phyloP scores from a whole-genome alignment of 2,329 filamentous ascomycete species.

The Nothophoma quercina region DNA sequence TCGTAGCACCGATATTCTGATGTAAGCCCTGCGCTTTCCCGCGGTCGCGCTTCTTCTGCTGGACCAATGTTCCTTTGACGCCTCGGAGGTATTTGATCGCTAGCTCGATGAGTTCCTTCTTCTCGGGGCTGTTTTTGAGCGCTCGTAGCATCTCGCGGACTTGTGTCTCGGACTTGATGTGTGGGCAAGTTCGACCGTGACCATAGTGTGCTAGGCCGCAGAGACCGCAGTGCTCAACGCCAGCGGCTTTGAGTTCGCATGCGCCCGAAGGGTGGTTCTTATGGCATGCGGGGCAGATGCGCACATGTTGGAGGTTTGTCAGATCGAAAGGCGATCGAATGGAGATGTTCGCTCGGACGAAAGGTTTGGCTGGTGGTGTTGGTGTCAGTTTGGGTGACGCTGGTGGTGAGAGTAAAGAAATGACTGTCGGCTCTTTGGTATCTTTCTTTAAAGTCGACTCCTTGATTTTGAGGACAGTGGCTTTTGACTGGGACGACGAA shows the following conservation, averaged over 20 bases:
- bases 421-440: background rate
- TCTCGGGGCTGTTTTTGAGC: conserved; percentile 66
- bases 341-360: conserved; percentile 40
- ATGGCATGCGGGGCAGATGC: conserved; percentile 62
- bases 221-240: conserved; percentile 68
- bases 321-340: conserved; percentile 36
- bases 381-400: conserved; percentile 21
- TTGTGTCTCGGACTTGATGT: conserved; percentile 68
- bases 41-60: conserved; percentile 56
- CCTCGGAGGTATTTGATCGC: conserved; percentile 66
- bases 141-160: conserved; percentile 70
- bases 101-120: conserved; percentile 59
- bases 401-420: conserved; percentile 10
- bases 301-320: conserved; percentile 22
- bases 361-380: conserved; percentile 40
- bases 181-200: conserved; percentile 64
- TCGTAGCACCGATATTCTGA: background rate
- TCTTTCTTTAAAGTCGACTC: conserved; percentile 5
- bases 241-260: conserved; percentile 67
- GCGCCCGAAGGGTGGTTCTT: conserved; percentile 63
- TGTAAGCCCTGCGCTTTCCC: conserved; percentile 33
- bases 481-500: conserved; percentile 1
- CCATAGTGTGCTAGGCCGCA: conserved; percentile 71
- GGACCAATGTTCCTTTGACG: conserved; percentile 63
- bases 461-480: conserved; percentile 1